Base-by-base conservation (phyloP, 352 stramenopile genomes). In the Phytopythium mirpurense region DNA sequence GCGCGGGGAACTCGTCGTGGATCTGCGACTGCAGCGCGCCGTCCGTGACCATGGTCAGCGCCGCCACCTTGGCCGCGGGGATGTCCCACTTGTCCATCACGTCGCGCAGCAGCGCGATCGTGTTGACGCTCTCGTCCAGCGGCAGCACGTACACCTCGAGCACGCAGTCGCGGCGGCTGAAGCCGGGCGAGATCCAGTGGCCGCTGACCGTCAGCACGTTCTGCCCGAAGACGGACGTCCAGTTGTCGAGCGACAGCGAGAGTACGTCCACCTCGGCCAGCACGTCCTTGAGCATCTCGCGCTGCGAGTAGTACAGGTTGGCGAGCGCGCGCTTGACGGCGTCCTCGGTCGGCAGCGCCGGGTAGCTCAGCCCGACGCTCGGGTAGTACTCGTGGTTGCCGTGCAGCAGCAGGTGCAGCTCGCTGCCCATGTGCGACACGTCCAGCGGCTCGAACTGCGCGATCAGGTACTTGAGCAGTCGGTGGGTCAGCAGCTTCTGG, bases 41-140 rank as follows among this genome's bases (percentile, higher is more conserved):
- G 2, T 54, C 58, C 27, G 74, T 70, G 26, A 80, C 61, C 77
- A 88, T 90, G 1, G 77, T 88, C 14, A 90, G 64, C 21, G 77
- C 80, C 29, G 78, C 77, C 0, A 90, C 75, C 61, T 90, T 90
- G 15, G 71, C 63, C 7, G 75, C 58, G 10, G 74, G 68, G 47
- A 90, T 88, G n/a, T 87, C 80, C 80, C 80, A 90, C 46, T 90
- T 90, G 58, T 88, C 77, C 71, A 90, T 86, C 16, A 90, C 80
- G 41, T 90, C 80, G 21, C 78, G 74, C 44, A 90, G 71, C 53
- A 90, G 45, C 21, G 80, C 80, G 47, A 88, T 85, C 10, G 80
- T 90, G 56, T 90, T 90, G 2, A 90, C 78, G 2, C 66, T 75
- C 54, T 90, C 80, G 56, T 88, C 80, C 12, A 90, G 60, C 18